A percentile compares a stretch with the other conserved stretches of the same genome.
Evolutionary conservation across 495 filamentous ascomycete genomes (phyloP).

Genomic region (Astrothelium macrocarpum): DNA sequence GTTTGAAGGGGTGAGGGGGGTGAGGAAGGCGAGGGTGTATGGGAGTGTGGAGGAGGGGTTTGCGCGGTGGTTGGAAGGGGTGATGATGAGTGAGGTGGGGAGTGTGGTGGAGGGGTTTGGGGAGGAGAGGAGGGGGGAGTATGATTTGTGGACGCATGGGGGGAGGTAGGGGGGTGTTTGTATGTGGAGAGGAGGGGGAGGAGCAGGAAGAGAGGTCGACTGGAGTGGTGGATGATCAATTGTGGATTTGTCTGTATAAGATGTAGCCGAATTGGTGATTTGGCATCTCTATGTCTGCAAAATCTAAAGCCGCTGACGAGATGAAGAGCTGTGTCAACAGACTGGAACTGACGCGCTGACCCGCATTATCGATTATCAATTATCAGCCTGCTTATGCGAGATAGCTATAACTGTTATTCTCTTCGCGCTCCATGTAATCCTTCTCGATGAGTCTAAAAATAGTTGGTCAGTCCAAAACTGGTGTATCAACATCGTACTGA

Average conservation of each 20-base stretch:
- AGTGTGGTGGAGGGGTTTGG: conserved; percentile 13
- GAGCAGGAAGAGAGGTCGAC: too few species aligned
- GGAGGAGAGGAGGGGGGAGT: conserved; percentile 15
- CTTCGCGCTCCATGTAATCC: conserved; percentile 82
- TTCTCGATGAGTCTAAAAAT: conserved; percentile 64
- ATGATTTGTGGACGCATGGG: conserved; percentile 8
- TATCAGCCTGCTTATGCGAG: conserved; percentile 59
- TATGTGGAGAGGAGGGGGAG: background rate
- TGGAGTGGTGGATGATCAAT: background rate
- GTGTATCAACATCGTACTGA: conserved; percentile 26
- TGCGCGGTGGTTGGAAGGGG: conserved; percentile 35
- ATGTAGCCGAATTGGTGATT: background rate
- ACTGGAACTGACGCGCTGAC: background rate
- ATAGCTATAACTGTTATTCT: conserved; percentile 69
- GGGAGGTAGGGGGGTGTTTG: conserved; percentile 4
- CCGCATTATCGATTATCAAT: background rate
- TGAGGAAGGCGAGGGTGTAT: conserved; percentile 33
- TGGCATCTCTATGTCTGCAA: background rate
- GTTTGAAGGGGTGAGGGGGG: conserved; percentile 45
- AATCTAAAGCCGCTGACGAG: background rate
- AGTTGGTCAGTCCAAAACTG: conserved; percentile 8
- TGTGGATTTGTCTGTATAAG: background rate
- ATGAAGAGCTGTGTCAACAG: background rate
- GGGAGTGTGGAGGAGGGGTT: conserved; percentile 38
- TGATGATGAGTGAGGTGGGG: conserved; percentile 35